Evolutionary conservation across 768 basidiomycete genomes (phyloP).

Genomic region (Auriscalpium microsporum): DNA sequence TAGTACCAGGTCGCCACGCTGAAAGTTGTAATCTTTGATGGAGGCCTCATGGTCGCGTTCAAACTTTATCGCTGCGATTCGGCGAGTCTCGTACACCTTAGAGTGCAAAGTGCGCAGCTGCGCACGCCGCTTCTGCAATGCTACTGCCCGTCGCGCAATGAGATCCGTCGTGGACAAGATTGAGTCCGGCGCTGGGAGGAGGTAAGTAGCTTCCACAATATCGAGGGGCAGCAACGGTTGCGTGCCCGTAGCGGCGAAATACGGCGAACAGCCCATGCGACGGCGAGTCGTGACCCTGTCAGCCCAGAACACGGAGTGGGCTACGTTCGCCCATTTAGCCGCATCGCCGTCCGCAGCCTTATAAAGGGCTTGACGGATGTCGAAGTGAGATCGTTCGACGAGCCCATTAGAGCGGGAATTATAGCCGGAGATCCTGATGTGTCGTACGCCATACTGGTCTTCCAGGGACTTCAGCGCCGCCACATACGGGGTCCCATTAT

Average conservation of each 20-base stretch:
- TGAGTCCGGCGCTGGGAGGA: background rate
- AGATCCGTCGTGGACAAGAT: constrained; percentile 9
- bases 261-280: constrained; percentile 25
- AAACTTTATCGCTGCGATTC: no score
- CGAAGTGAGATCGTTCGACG: constrained; percentile 24
- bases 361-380: constrained; percentile 26
- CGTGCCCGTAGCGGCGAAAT: constrained; percentile 12
- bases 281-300: constrained; percentile 25
- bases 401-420: constrained; percentile 35
- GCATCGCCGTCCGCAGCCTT: constrained; percentile 27
- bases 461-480: constrained; percentile 17
- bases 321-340: constrained; percentile 24
- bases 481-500: constrained; percentile 31
- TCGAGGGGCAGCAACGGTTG: constrained; percentile 17
- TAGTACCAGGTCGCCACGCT: no score
- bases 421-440: constrained; percentile 34
- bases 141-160: no score
- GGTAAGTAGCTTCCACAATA: constrained; percentile 15
- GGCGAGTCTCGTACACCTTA: no score
- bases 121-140: no score
- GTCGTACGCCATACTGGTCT: constrained; percentile 25
- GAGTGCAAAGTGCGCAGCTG: no score
- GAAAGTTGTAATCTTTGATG: no score
- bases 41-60: no score
- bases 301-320: constrained; percentile 26